A percentile compares a stretch with the other conserved stretches of the same genome.
These are phyloP conservation scores for Ustilago crameri DNA, from an alignment of 1,284 basidiomycete species.

Conservation along the genomic window DNA sequence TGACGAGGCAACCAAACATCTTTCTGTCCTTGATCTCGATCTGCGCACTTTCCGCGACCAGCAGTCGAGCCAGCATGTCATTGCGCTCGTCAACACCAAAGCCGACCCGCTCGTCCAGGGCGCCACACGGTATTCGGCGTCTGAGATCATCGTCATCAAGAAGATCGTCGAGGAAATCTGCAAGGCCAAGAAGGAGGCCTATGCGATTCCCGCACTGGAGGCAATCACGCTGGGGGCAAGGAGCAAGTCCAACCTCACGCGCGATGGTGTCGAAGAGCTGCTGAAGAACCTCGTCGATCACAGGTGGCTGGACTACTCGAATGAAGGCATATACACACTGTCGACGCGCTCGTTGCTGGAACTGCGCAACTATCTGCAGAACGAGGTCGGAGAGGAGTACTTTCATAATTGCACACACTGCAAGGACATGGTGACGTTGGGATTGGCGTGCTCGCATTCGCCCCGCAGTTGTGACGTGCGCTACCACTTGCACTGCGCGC, in stretches of 20 bases:
- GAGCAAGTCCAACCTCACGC: slow-evolving; percentile 76
- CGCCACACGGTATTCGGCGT: slow-evolving; percentile 56
- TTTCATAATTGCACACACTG: slow-evolving; percentile 80
- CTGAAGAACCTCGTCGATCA: slow-evolving; percentile 82
- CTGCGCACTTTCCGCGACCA: slow-evolving; percentile 53
- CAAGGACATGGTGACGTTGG: slow-evolving; percentile 73
- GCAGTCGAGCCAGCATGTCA: slow-evolving; percentile 16
- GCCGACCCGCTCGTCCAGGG: slow-evolving; percentile 51
- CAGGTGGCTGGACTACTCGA: slow-evolving; percentile 81
- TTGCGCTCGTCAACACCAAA: slow-evolving; percentile 61
- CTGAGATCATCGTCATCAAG: slow-evolving; percentile 57
- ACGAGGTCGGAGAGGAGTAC: slow-evolving; percentile 75
- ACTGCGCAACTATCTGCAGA: slow-evolving; percentile 78
- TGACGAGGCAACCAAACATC: slow-evolving; percentile 19
- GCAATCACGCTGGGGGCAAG: slow-evolving; percentile 74
- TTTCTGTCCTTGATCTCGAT: slow-evolving; percentile 52
- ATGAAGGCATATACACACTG: slow-evolving; percentile 77
- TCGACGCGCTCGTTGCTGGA: slow-evolving; percentile 80
- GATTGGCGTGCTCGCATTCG: slow-evolving; percentile 21
- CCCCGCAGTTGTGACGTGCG: slow-evolving; percentile 16
- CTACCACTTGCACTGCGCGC: slow-evolving; percentile 42
- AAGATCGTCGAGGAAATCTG: slow-evolving; percentile 80
- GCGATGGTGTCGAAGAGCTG: slow-evolving; percentile 78
- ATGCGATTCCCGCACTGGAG: slow-evolving; percentile 78
- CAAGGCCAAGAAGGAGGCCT: slow-evolving; percentile 78